Evolutionary conservation across 2,329 filamentous ascomycete species (phyloP).

Genomic region (Simplicillium aogashimaense): DNA sequence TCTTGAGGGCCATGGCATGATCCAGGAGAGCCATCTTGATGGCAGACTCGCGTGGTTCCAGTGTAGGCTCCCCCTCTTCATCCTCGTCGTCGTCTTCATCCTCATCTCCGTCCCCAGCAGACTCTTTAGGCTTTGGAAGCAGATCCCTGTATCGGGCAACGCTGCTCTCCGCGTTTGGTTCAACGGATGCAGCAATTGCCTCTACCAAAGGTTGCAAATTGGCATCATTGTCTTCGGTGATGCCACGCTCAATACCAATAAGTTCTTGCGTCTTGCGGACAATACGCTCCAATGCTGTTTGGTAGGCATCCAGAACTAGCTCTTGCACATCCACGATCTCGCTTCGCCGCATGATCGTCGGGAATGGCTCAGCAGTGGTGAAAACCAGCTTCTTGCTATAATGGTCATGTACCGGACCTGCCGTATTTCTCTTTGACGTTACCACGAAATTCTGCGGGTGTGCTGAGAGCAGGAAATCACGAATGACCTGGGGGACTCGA

Average conservation of each 20-base stretch:
- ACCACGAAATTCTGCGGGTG: slow-evolving; percentile 72
- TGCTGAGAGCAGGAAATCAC: slow-evolving; percentile 77
- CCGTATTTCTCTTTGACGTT: slow-evolving; percentile 60
- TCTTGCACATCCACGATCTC: slow-evolving; percentile 67
- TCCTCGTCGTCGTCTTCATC: slow-evolving; percentile 28
- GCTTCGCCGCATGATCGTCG: slow-evolving; percentile 79
- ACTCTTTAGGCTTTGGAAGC: slow-evolving; percentile 43
- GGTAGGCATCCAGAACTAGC: slow-evolving; percentile 59
- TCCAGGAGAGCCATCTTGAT: slow-evolving; percentile 81
- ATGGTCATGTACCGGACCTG: slow-evolving; percentile 60
- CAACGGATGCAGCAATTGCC: slow-evolving; percentile 67
- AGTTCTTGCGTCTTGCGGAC: slow-evolving; percentile 87
- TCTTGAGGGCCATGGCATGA: slow-evolving; percentile 79
- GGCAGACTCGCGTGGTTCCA: slow-evolving; percentile 59
- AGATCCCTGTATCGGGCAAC: slow-evolving; percentile 70
- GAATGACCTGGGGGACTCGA: slow-evolving; percentile 70
- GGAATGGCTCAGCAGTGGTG: slow-evolving; percentile 76
- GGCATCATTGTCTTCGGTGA: slow-evolving; percentile 63
- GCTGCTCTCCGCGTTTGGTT: slow-evolving; percentile 63
- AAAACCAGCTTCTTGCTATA: slow-evolving; percentile 78
- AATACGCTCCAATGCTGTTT: slow-evolving; percentile 86
- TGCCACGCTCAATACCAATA: slow-evolving; percentile 61
- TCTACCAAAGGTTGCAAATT: slow-evolving; percentile 62
- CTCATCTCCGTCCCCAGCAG: slow-evolving; percentile 24
- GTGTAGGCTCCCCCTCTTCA: slow-evolving; percentile 36